Conservation (phyloP, 768 basidiomycete genomes). For the Mycena crocata region DNA sequence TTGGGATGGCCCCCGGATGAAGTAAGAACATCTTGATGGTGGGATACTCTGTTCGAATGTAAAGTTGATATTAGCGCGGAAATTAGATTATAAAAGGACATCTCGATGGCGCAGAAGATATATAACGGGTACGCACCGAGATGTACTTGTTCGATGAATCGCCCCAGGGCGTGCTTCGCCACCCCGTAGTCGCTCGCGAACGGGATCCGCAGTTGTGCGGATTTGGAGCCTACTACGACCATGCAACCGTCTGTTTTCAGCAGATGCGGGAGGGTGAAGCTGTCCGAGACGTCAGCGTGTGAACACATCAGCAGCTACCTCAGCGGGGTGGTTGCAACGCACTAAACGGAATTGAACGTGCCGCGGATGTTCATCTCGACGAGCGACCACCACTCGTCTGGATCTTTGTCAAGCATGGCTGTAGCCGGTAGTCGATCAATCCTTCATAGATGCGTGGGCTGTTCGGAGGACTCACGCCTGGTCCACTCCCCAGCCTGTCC, state of each 20-base stretch:
- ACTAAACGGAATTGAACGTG: neutral
- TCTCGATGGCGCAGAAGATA: neutral
- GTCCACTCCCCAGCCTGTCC: neutral
- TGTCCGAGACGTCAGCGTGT: neutral
- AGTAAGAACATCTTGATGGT: neutral
- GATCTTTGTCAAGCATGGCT: conserved; percentile 1
- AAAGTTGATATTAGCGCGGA: no score
- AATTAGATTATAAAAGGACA: no score
- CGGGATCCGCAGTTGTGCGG: neutral
- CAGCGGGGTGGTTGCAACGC: no score
- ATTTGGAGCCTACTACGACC: neutral
- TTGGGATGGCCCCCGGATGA: neutral
- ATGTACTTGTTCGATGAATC: neutral
- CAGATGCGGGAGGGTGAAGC: conserved; percentile 3
- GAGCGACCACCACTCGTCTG: neutral
- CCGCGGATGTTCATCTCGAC: conserved; percentile 3
- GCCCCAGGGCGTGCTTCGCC: no score
- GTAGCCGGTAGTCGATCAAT: neutral
- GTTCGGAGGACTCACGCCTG: neutral
- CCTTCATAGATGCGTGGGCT: neutral
- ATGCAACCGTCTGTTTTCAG: neutral
- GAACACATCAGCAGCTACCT: no score
- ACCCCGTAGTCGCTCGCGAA: no score
- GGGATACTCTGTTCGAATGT: neutral
- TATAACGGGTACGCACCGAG: neutral